These are phyloP conservation scores for Trichoderma pleuroti DNA, from an alignment of 2,329 filamentous ascomycete species.

Conservation along the genomic window DNA sequence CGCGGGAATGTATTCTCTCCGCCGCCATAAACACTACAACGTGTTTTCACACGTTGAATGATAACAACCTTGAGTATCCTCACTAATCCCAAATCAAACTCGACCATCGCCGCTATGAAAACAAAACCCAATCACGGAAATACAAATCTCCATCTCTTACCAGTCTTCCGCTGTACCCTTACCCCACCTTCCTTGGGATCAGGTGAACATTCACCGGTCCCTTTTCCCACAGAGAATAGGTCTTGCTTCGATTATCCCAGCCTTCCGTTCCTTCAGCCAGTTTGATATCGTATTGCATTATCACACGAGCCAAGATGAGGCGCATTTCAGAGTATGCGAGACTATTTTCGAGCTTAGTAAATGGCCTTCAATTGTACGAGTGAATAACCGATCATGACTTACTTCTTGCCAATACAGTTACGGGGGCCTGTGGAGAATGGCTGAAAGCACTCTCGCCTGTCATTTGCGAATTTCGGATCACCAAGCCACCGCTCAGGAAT, in stretches of 20 bases:
- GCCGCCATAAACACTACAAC: too few relatives aligned
- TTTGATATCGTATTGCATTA: constrained; percentile 30
- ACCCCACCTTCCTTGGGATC: constrained; percentile 4
- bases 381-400: background rate
- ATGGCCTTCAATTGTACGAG: too few relatives aligned
- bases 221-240: constrained; percentile 18
- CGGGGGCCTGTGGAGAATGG: constrained; percentile 32
- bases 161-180: accelerated
- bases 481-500: constrained; percentile 38
- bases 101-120: too few relatives aligned
- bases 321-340: constrained; percentile 33
- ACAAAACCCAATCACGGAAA: too few relatives aligned
- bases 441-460: constrained; percentile 27
- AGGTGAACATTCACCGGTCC: constrained; percentile 8
- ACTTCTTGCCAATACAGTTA: constrained; percentile 35
- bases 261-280: constrained; percentile 21
- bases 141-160: too few relatives aligned
- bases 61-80: too few relatives aligned
- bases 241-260: constrained; percentile 13
- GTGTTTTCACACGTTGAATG: too few relatives aligned
- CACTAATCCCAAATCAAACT: too few relatives aligned
- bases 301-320: constrained; percentile 27
- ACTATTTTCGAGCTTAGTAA: constrained; percentile 19
- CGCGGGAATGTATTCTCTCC: too few relatives aligned
- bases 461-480: constrained; percentile 23